These are phyloP conservation scores for Ambrosia hybrid DNA, from an alignment of 140 eudicot species.

Conservation along the genomic window DNA sequence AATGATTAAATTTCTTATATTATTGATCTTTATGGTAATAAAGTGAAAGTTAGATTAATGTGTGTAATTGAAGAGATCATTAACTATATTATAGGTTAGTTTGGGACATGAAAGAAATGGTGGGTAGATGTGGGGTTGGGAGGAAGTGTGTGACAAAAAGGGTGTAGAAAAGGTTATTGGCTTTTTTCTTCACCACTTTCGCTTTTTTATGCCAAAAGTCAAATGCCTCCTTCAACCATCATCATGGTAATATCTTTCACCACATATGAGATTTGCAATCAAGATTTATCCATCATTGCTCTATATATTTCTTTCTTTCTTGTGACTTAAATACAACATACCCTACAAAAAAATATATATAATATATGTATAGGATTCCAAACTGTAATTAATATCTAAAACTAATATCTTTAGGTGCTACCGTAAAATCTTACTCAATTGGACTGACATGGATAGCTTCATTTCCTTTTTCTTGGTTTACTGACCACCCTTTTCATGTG, in stretches of 20 bases:
- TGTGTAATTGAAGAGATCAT: constrained; percentile 81
- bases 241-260: constrained; percentile 55
- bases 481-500: constrained; percentile 4
- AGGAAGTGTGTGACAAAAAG: constrained; percentile 39
- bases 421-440: not conserved
- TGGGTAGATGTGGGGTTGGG: constrained; percentile 65
- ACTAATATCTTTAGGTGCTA: not conserved
- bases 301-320: constrained; percentile 39
- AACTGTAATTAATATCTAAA: not conserved
- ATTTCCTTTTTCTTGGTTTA: not conserved
- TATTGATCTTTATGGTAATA: constrained; percentile 31
- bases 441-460: not conserved
- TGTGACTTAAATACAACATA: constrained; percentile 31
- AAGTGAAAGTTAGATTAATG: constrained; percentile 51
- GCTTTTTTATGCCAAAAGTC: constrained; percentile 53
- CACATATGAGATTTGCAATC: constrained; percentile 61
- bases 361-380: not conserved
- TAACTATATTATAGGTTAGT: constrained; percentile 53
- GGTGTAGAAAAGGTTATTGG: constrained; percentile 56
- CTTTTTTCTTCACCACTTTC: constrained; percentile 46
- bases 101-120: constrained; percentile 61
- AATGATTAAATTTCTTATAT: constrained; percentile 16
- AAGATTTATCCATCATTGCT: constrained; percentile 80
- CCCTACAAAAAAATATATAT: constrained; percentile 20
- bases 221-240: constrained; percentile 49